Base-by-base conservation (phyloP, 108 stramenopile species). In the Nannochloropsis oceanica region DNA sequence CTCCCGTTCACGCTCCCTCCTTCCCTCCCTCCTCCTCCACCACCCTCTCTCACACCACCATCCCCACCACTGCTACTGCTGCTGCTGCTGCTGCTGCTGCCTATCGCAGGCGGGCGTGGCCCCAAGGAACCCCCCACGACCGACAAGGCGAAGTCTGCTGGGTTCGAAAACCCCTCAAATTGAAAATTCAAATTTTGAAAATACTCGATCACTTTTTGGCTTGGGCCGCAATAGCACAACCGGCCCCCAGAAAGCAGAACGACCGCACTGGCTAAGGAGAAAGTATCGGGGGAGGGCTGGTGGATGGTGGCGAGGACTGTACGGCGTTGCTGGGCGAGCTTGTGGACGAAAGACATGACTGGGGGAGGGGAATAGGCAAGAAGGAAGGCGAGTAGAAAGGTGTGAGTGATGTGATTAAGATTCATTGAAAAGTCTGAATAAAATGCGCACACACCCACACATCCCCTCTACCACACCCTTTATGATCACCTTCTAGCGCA, bases 241-340 rank as follows among this genome's bases (percentile, higher is more conserved):
- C 59, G 59, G 18, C 59, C 59, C n/a, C 59, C 59, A 18, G 59
- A 73, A 9, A 73, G 59, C 59, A 73, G 59, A 59, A 85, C 80
- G 11, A 89, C 82, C 8, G 25, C 25, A 14, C 84, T 83, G 1
- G 44, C 87, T n/a, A 73, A 73, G 9, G 59, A 18, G 84, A 92
- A 95, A 82, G 94, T 93, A 73, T 89, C 90, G 42, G 92, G 91
- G 34, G 93, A 91, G 24, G 95, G 95, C 85, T 94, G 94, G 80
- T 95, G 95, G 85, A 95, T 95, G 22, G 94, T 94, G 83, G 86
- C 85, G 84, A 89, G 86, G 20, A 94, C 91, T 14, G 94, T 93
- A 50, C 93, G 89, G 25, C 89, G 42, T 25, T 44, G 25, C 8
- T 27, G 13, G 26, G 81, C 25, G 20, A 86, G 13, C 13, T 83